Evolutionary conservation across 371 early-diverging fungal species (phyloP).

Genomic region (Actinomucor elegans): DNA sequence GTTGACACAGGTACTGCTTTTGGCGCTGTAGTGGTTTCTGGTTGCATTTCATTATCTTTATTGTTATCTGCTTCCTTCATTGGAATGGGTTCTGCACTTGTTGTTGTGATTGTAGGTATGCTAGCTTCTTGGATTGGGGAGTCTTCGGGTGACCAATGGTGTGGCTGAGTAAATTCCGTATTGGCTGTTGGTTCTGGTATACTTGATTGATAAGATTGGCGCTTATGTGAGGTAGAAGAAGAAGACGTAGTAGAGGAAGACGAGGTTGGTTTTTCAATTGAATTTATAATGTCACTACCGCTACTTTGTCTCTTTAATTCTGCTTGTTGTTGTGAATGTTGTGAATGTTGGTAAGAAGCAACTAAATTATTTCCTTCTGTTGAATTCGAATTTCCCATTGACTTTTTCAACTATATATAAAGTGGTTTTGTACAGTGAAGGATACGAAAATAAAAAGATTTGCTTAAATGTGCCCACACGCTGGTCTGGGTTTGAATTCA

Average conservation of each 20-base stretch:
- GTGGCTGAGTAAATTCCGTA: background rate
- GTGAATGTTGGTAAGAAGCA: conserved; percentile 1
- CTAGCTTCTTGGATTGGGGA: conserved; percentile 10
- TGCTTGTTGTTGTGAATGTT: background rate
- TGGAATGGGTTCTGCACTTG: no score
- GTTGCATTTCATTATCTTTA: background rate
- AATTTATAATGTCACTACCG: conserved; percentile 3
- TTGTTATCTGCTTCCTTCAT: background rate
- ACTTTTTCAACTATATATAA: no score
- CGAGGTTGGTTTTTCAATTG: conserved; percentile 3
- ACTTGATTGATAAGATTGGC: conserved; percentile 9
- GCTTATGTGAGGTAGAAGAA: background rate
- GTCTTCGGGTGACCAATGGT: conserved; percentile 14
- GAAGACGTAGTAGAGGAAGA: background rate
- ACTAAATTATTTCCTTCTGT: conserved; percentile 14
- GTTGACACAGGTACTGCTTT: conserved; percentile 28
- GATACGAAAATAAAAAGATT: no score
- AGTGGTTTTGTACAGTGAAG: no score
- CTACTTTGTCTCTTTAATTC: background rate
- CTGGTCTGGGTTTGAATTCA: no score
- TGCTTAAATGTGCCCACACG: no score
- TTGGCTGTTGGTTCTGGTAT: conserved; percentile 8
- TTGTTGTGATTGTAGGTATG: background rate
- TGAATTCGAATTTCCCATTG: conserved; percentile 28
- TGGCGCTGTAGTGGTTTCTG: background rate